Evolutionary conservation across 192 early-diverging fungal species (phyloP).

Genomic region (Podila epicladia): DNA sequence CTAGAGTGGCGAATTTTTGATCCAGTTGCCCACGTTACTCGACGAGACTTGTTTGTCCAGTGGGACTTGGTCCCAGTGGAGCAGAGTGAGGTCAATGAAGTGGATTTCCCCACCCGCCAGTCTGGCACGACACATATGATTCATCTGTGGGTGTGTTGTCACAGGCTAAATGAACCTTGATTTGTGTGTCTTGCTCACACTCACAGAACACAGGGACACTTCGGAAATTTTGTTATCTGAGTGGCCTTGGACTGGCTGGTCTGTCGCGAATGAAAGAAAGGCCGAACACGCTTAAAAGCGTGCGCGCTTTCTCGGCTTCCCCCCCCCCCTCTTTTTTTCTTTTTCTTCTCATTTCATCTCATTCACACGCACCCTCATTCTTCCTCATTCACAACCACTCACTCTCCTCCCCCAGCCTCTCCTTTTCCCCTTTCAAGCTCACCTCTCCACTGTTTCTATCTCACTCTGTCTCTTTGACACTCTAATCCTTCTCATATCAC

Average conservation of each 20-base stretch:
- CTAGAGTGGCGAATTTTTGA: too few species aligned
- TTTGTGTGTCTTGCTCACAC: too few species aligned
- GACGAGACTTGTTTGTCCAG: too few species aligned
- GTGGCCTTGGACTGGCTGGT: neutral
- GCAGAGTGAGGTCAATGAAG: too few species aligned
- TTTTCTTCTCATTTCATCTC: neutral
- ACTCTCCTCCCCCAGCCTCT: neutral
- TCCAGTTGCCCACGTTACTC: too few species aligned
- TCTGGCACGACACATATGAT: too few species aligned
- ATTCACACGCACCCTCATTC: neutral
- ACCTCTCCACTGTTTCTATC: neutral
- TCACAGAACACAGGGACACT: neutral
- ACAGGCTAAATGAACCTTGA: too few species aligned
- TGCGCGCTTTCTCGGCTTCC: neutral
- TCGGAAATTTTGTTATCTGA: neutral
- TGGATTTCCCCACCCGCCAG: too few species aligned
- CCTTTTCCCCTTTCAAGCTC: neutral
- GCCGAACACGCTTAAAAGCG: neutral
- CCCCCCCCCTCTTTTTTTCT: slow-evolving; percentile 1
- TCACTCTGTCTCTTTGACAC: neutral
- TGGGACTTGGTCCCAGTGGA: too few species aligned
- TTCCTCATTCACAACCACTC: slow-evolving; percentile 4
- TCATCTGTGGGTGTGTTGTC: too few species aligned
- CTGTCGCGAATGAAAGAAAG: neutral
- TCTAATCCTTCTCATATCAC: neutral